Evolutionary conservation across 2,329 filamentous ascomycete species (phyloP), one percentile per base, ranked within the genome.

Genomic region (Sarocladiaceae sp.): DNA sequence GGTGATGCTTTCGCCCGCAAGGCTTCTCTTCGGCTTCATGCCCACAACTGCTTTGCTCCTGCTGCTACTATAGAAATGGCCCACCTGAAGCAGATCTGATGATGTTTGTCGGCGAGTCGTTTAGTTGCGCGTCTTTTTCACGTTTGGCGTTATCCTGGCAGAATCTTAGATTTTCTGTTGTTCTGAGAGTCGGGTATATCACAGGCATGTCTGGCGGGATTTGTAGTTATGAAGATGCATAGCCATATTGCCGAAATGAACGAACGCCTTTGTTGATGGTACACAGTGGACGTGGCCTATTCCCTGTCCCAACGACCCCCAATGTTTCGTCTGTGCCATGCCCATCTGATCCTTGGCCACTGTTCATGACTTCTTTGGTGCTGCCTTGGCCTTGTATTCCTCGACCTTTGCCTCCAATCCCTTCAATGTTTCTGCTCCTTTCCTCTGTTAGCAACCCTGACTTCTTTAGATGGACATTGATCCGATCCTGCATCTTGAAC

Each of bases 351-450:
- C 15, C 15, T 9, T 34, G 33, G 7, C 13, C 9, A 10, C n/a
- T n/a, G 10, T 12, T 53, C 43, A 58, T 39, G 50, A 47, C 16
- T 46, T 51, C 32, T 32, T 53, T 53, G 16, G 40, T 33, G 42
- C 15, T 33, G 48, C 49, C 33, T 50, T 47, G 23, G 48, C 49
- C 47, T 65, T 57, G 45, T 69, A 52, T 24, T 60, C 57, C 42
- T 58, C 55, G 4, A 71, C 58, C 49, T 61, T 59, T 6, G 58
- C 55, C 51, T 71, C 68, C 5, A 71, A 55, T 7, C 54, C 50
- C 9, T 58, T 52, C 32, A 70, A 61, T 33, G 58, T 60, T 10
- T 50, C 60, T 63, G 26, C n/a, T 27, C 7, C 20, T 21, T 10
- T 24, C 21, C 4, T 16, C 23, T 15, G 20, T 39, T 21, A 39